Conservation (phyloP, 2,329 filamentous ascomycete genomes). For the Cytospora mali region DNA sequence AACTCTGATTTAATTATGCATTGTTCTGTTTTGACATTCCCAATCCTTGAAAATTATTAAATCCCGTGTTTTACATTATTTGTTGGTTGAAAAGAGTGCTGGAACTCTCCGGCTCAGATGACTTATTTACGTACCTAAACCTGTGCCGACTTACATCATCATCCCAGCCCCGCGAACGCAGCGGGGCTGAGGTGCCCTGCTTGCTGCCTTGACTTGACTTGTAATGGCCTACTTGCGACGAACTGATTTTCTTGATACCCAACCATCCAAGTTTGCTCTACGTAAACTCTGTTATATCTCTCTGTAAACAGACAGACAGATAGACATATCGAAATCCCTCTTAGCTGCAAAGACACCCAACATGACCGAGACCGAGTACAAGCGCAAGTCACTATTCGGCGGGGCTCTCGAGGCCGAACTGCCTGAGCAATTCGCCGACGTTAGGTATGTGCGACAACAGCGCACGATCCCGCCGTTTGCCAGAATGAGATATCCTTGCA, state of each 20-base stretch:
- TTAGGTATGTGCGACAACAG: constrained; percentile 58
- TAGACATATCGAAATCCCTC: not conserved
- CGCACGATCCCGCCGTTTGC: not conserved
- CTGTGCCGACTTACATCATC: constrained; percentile 14
- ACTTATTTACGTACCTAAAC: too few species aligned
- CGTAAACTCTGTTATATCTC: not conserved
- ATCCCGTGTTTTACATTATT: too few species aligned
- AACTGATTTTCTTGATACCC: not conserved
- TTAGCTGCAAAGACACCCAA: constrained; percentile 16
- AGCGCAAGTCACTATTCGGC: constrained; percentile 66
- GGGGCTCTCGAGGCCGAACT: constrained; percentile 72
- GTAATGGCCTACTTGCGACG: not conserved
- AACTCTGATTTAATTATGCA: not conserved
- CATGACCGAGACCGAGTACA: constrained; percentile 54
- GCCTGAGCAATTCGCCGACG: constrained; percentile 69
- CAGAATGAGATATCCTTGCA: not conserved
- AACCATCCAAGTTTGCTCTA: not conserved
- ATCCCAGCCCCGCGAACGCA: constrained; percentile 24
- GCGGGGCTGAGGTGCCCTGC: constrained; percentile 19
- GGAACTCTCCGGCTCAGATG: too few species aligned
- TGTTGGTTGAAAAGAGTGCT: too few species aligned
- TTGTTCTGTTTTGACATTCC: too few species aligned
- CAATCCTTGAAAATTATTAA: too few species aligned
- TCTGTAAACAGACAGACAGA: not conserved
- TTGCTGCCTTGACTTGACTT: not conserved